Base-by-base conservation (phyloP, 2,329 filamentous ascomycete genomes). In the Leptographium flavum region DNA sequence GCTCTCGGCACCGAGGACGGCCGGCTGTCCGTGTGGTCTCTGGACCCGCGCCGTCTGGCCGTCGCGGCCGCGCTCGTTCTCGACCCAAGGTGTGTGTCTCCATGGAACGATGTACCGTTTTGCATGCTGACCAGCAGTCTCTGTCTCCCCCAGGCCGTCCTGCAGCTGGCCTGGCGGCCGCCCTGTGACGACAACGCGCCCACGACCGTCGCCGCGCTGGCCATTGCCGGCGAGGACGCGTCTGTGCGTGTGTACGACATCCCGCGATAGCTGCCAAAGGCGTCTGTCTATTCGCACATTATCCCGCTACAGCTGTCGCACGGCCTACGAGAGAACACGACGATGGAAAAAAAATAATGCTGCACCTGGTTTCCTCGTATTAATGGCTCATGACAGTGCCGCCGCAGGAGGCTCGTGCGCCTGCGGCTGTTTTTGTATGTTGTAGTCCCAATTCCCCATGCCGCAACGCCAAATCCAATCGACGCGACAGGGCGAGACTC, bases 151-250 rank as follows among this genome's bases (percentile, higher is more conserved):
- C 83, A 74, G 56, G 63, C 79, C 2, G 71, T 86, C 21, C 70
- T 76, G 22, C 79, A 83, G 57, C 63, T 88, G 31, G 69, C 79
- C 8, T 88, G 83, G 83, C 71, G 77, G 50, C 82, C 81, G 5
- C 50, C 53, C 14, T 49, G 43, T 6, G n/a, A 14, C 14, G 45
- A 48, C 45, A 30, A 46, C 42, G 38, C 45, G 2, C 39, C 42
- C 19, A 31, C 6, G 22, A 19, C 2, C 2, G 17, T n/a, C 50
- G 58, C 25, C 56, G 59, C 13, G 51, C 56, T 77, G 23, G 73
- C 71, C 5, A 59, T 76, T 47, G 74, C 74, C 21, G 71, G 77
- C 42, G 76, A 80, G 53, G 77, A 81, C 57, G 68, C 69, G 50
- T 78, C 76, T 36, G 57, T 81, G 41, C 66, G 77, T 52, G 60